Evolutionary conservation across 495 filamentous ascomycete genomes (phyloP).

Genomic region (Aspergillus bertholletiae): DNA sequence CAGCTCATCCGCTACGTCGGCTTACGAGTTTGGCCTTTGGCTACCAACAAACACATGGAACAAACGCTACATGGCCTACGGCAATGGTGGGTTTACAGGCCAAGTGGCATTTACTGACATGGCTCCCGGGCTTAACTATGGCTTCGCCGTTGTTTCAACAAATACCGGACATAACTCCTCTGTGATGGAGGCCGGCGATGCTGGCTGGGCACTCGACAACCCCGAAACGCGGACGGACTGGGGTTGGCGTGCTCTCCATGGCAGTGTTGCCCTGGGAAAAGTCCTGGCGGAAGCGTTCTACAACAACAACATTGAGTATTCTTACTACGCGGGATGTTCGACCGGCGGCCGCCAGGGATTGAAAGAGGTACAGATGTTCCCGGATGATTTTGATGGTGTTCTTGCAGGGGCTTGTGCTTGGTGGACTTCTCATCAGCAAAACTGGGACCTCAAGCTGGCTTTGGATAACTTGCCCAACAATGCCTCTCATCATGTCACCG

Average conservation of each 20-base stretch:
- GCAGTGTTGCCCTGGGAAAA: constrained; percentile 46
- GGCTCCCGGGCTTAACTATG: constrained; percentile 32
- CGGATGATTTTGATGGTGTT: constrained; percentile 61
- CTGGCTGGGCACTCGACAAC: constrained; percentile 44
- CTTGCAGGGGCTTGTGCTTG: constrained; percentile 50
- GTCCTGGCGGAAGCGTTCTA: constrained; percentile 47
- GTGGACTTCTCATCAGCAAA: constrained; percentile 6
- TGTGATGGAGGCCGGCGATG: constrained; percentile 17
- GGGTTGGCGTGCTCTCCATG: constrained; percentile 16
- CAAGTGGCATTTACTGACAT: constrained; percentile 2
- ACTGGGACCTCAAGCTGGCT: constrained; percentile 3
- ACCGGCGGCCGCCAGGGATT: too few relatives aligned
- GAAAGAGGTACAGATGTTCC: too few relatives aligned
- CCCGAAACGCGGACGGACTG: constrained; percentile 30
- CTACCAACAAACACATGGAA: constrained; percentile 4
- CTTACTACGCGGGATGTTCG: too few relatives aligned
- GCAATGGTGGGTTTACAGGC: constrained; percentile 7
- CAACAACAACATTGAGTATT: too few relatives aligned
- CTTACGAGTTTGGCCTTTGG: not conserved
- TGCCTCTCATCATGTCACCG: not conserved
- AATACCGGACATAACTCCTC: constrained; percentile 52
- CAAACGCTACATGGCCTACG: constrained; percentile 6
- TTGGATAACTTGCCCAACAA: constrained; percentile 3
- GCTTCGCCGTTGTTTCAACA: constrained; percentile 51
- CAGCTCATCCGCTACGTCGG: not conserved